Evolutionary conservation across 768 basidiomycete species (phyloP), one percentile per base, ranked within the genome.

Genomic region (Suillus tomentosus): DNA sequence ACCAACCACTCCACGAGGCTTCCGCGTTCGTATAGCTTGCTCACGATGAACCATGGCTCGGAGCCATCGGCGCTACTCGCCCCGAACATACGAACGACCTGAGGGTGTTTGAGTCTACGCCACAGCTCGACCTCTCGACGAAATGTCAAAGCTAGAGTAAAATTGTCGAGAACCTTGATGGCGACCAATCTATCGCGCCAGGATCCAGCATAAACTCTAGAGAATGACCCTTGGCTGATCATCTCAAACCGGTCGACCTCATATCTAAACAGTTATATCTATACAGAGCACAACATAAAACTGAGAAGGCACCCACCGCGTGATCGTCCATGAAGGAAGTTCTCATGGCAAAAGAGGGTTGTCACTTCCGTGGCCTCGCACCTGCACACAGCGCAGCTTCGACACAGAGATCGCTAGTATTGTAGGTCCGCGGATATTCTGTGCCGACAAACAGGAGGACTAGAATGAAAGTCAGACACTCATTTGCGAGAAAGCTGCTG

Each of bases 41-140:
- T 88, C 56, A 95, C 91, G 59, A 91, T 83, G 77, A 90, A 92
- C 86, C 87, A 93, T 14, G 90, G 91, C 14, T 86, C 85, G 48
- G 88, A 86, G 27, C 85, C 85, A 9, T 80, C 79, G 0, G 90
- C 81, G 68, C 87, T 90, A 34, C 89, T 91, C 13, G 94, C 94
- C 1, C 93, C 94, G 66, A 85, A 88, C 27, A 95, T 80, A 67
- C 85, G 82, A 51, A 94, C 78, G 3, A 95, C 87, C 68, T 91
- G 86, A 13, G 83, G 81, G 69, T 94, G 92, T 62, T 74, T 76
- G 11, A 95, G 80, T 5, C 75, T 77, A 65, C 87, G 85, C 94
- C 93, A 95, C 5, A 91, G 85, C 56, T 81, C 81, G 27, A 89
- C 83, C 72, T 93, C 88, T 61, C 83, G 84, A 27, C 87, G 73